Evolutionary conservation across 768 basidiomycete genomes (phyloP), one percentile per base, ranked within the genome.

Genomic region (Russula brevipes): DNA sequence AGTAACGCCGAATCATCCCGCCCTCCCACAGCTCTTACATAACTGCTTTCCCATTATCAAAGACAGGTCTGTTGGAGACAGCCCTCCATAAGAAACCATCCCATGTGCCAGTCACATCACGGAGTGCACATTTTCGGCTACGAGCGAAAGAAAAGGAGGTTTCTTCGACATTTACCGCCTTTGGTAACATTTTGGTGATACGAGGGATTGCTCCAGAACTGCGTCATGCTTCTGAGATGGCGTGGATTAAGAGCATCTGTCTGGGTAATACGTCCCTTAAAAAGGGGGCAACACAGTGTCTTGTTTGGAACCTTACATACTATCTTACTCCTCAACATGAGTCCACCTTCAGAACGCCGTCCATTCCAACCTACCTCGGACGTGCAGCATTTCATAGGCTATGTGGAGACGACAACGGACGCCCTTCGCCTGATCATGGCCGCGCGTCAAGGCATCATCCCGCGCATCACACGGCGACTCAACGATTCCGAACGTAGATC

Each of bases 351-450:
- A 51, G 47, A 54, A 38, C 59, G 55, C 17, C 65, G 52, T 49
- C 57, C 64, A n/a, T 46, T 64, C 50, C 60, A 61, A 24, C 65
- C 61, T 39, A 44, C 71, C 24, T 19, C 68, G 47, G 68, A 70
- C 69, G 66, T 75, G 72, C 80, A 82, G 59, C 86, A 88, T 52
- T 90, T 90, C 78, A 79, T 80, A 63, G 90, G 91, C 46, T 90
- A 85, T 75, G 86, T 92, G 56, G 88, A 91, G 70, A 87, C 88
- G 49, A 91, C 89, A 16, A 82, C 83, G 70, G 85, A 94, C 71
- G 89, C 90, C 17, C 81, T 94, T 41, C 82, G 91, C 33, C 81
- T 94, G 68, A 89, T 93, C 69, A 87, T 91, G 72, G 90, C 90
- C 16, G 89, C 89, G 58, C 80, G 87, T 52, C 82, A 87, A 66